Percentiles rank a stretch among this genome's conserved stretches.
phyloP scores from a whole-genome alignment of 169 alveolate genomes.

The Miamiensis avidus region DNA sequence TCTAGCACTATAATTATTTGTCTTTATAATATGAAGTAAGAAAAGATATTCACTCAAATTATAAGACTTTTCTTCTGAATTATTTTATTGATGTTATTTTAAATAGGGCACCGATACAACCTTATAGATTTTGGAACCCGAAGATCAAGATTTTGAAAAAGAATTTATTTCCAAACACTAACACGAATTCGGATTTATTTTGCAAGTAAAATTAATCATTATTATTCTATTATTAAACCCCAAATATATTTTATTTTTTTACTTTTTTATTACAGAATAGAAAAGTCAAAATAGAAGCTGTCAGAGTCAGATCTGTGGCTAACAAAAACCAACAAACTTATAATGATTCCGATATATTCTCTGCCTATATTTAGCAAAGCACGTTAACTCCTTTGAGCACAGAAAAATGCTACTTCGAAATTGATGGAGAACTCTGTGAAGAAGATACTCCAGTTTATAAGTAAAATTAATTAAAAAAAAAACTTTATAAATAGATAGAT shows the following conservation, averaged over 20 bases:
- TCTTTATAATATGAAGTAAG: conserved; percentile 4
- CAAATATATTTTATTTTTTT: too few species aligned
- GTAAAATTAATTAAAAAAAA: not conserved
- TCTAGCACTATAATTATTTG: not conserved
- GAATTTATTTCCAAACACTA: conserved; percentile 42
- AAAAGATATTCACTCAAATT: too few species aligned
- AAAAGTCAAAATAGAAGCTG: conserved; percentile 47
- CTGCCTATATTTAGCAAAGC: not conserved
- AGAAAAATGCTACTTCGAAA: conserved; percentile 21
- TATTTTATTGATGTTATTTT: too few species aligned
- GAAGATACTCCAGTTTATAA: conserved; percentile 54
- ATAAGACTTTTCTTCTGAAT: too few species aligned
- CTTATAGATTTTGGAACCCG: conserved; percentile 32
- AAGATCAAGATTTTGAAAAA: conserved; percentile 17
- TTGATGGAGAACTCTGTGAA: conserved; percentile 13
- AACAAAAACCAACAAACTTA: not conserved
- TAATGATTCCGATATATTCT: not conserved
- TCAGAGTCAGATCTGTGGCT: conserved; percentile 62
- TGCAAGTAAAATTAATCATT: not conserved
- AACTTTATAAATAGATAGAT: too few species aligned
- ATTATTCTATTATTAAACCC: too few species aligned
- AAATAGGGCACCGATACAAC: conserved; percentile 67
- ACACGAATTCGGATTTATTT: conserved; percentile 67
- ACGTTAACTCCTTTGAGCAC: not conserved
- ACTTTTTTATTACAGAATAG: too few species aligned